Conservation (phyloP, 1,139 yeast genomes). For the Diutina neorugosa region DNA sequence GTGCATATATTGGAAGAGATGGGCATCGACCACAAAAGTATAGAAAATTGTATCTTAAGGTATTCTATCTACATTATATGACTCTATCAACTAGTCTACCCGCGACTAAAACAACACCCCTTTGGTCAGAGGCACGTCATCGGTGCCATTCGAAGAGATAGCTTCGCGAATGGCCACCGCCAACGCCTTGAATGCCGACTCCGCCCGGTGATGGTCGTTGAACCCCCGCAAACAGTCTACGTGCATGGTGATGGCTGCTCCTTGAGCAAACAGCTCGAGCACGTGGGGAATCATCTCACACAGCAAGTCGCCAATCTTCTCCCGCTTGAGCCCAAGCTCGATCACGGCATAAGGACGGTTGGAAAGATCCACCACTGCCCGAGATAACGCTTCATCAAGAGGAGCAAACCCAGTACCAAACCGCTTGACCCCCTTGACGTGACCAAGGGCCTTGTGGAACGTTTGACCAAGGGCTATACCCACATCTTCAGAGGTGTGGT, state of each 20-base stretch:
- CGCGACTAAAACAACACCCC: slow-evolving; percentile 58
- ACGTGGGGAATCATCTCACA: slow-evolving; percentile 98
- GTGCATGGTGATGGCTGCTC: slow-evolving; percentile 82
- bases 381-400: slow-evolving; percentile 83
- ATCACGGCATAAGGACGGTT: slow-evolving; percentile 87
- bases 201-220: slow-evolving; percentile 95
- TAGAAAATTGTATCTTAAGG: neutral
- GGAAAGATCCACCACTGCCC: slow-evolving; percentile 90
- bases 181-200: slow-evolving; percentile 89
- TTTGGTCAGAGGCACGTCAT: slow-evolving; percentile 92
- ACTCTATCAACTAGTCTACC: slow-evolving; percentile 6
- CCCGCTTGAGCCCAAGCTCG: slow-evolving; percentile 82
- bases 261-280: slow-evolving; percentile 84
- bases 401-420: slow-evolving; percentile 96
- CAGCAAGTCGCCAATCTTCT: slow-evolving; percentile 82
- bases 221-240: slow-evolving; percentile 89
- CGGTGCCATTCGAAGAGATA: slow-evolving; percentile 64
- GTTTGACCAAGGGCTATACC: slow-evolving; percentile 87
- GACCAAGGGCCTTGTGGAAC: slow-evolving; percentile 82
- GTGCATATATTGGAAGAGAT: too few species aligned
- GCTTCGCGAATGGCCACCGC: slow-evolving; percentile 91
- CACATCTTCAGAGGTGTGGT: slow-evolving; percentile 92
- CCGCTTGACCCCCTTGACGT: slow-evolving; percentile 79
- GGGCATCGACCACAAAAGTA: neutral
- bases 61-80: slow-evolving; percentile 5